Evolutionary conservation across 148 eudicot species (phyloP), one percentile per base, ranked within the genome.

Genomic region (Cornus florida): DNA sequence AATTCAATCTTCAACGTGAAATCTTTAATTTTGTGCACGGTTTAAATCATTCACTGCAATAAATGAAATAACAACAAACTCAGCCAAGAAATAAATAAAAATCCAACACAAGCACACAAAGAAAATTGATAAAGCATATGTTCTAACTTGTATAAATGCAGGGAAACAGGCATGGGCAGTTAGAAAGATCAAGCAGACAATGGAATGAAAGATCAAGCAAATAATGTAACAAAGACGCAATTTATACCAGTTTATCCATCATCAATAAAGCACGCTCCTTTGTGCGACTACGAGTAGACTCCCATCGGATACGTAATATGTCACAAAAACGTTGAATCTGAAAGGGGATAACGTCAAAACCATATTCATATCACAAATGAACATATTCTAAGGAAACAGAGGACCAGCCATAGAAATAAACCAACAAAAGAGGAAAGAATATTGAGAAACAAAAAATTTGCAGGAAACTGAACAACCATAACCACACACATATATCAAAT

Each of bases 191-290:
- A 62, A 62, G 7, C 3, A 62, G 66, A 20, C 66, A 62, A 77
- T 78, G 32, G 16, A 73, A 60, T 9, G 66, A 62, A 62, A 62
- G 23, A 62, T 62, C 8, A 62, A 62, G 23, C 24, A 62, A 24
- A 20, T 19, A 62, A 77, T 78, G 32, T 33, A 73, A 60, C 48
- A 72, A 78, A 70, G 59, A 69, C 38, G 76, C 17, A 60, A 28
- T 46, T 24, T 32, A 38, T 93, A 94, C 98, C 94, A 91, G 78
- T 80, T 92, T 88, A 33, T 94, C 97, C 99, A 96, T 96, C 95
- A 94, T 90, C 89, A 94, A 28, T 83, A 96, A 82, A 28, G 99
- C 90, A 72, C 99, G 98, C 77, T 96, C 97, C 84, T 92, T 94
- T 65, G 99, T 96, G 76, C 95, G 93, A 79, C 90, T 85, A 84